A percentile compares a stretch with the other conserved stretches of the same genome.
These are phyloP conservation scores for Globisporangium cederbergense DNA, from an alignment of 352 stramenopile species.

Conservation along the genomic window DNA sequence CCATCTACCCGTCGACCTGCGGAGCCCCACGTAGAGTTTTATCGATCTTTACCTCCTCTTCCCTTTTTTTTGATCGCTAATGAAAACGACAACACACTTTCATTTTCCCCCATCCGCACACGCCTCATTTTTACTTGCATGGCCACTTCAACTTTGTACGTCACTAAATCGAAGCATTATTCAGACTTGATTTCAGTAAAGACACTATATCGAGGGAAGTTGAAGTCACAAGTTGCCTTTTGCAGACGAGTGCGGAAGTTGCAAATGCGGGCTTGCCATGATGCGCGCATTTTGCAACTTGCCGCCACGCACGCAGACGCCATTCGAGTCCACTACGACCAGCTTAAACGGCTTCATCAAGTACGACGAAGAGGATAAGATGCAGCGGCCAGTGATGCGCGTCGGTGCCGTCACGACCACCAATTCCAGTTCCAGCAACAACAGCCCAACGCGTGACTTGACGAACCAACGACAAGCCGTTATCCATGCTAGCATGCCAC, in stretches of 20 bases:
- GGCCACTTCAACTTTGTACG: neutral
- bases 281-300: neutral
- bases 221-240: conserved; percentile 15
- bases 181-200: neutral
- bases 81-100: neutral
- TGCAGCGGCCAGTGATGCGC: neutral
- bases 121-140: neutral
- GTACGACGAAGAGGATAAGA: neutral
- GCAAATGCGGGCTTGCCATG: neutral
- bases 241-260: neutral
- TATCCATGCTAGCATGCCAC: neutral
- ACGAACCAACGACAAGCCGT: neutral
- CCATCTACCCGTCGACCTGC: no score
- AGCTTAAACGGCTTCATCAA: neutral
- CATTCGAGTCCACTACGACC: neutral
- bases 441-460: neutral
- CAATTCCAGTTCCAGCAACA: neutral
- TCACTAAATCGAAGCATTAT: neutral
- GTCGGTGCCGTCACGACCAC: neutral
- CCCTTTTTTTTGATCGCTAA: conserved; percentile 10
- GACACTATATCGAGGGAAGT: conserved; percentile 11
- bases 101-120: neutral
- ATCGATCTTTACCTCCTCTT: conserved; percentile 5
- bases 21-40: conserved; percentile 8
- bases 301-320: neutral